These are phyloP conservation scores for Cryptosporidium ryanae DNA, from an alignment of 169 alveolate species.

Conservation along the genomic window DNA sequence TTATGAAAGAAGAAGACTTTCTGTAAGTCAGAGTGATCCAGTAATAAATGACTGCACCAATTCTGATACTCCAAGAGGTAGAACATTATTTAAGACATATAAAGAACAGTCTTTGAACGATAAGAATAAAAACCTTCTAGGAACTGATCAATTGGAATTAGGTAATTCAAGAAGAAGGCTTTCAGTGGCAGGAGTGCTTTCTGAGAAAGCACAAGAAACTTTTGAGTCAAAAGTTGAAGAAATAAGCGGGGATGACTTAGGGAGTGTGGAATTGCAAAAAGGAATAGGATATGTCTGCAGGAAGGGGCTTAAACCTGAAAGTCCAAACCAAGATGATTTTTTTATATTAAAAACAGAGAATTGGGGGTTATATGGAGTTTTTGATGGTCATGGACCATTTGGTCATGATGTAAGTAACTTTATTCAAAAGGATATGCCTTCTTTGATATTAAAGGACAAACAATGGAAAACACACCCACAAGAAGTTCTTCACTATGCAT, in stretches of 20 bases:
- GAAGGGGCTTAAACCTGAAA: conserved; percentile 89
- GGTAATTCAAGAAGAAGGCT: conserved; percentile 59
- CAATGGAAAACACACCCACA: conserved; percentile 77
- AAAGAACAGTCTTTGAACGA: conserved; percentile 2
- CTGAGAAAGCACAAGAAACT: conserved; percentile 61
- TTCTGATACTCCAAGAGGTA: conserved; percentile 58
- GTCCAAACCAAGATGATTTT: conserved; percentile 90
- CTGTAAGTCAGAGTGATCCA: conserved; percentile 71
- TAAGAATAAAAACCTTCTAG: neutral
- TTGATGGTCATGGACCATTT: conserved; percentile 92
- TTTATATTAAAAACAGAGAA: conserved; percentile 79
- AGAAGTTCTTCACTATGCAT: conserved; percentile 79
- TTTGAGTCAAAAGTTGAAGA: conserved; percentile 72
- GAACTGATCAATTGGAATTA: conserved; percentile 11
- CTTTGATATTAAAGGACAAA: conserved; percentile 64
- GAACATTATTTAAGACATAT: conserved; percentile 58
- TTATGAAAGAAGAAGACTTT: conserved; percentile 67
- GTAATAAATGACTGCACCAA: conserved; percentile 26
- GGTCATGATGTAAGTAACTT: conserved; percentile 89
- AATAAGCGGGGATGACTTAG: conserved; percentile 60
- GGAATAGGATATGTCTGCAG: conserved; percentile 86
- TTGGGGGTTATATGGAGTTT: conserved; percentile 86
- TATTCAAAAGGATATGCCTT: conserved; percentile 83
- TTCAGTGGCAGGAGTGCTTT: conserved; percentile 61
- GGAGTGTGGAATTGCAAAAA: conserved; percentile 31